Conservation (phyloP, 1,284 basidiomycete genomes). For the Anthracocystis setariae region DNA sequence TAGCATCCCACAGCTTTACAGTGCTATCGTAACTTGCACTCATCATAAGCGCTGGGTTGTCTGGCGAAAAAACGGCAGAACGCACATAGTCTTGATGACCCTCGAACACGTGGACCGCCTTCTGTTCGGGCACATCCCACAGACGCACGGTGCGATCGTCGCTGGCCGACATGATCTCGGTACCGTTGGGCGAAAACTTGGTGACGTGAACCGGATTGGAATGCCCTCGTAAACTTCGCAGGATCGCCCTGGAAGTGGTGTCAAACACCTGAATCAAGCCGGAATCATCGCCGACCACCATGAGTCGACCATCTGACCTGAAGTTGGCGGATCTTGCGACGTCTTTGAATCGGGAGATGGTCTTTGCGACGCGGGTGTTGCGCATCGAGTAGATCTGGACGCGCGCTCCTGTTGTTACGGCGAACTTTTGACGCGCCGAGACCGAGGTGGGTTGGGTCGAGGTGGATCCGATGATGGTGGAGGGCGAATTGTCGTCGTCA, state of each 20-base stretch:
- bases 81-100: constrained; percentile 95
- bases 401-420: constrained; percentile 90
- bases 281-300: constrained; percentile 93
- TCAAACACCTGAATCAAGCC: constrained; percentile 96
- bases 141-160: constrained; percentile 94
- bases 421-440: constrained; percentile 74
- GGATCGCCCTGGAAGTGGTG: constrained; percentile 89
- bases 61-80: constrained; percentile 83
- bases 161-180: constrained; percentile 90
- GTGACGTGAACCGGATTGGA: constrained; percentile 91
- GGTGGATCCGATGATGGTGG: constrained; percentile 27
- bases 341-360: constrained; percentile 95
- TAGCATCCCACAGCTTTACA: constrained; percentile 85
- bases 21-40: constrained; percentile 96
- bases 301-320: constrained; percentile 88
- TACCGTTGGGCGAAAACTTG: constrained; percentile 84
- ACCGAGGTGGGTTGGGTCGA: constrained; percentile 33
- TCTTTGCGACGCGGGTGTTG: constrained; percentile 94
- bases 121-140: constrained; percentile 94
- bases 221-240: constrained; percentile 89
- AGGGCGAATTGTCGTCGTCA: constrained; percentile 9
- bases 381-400: constrained; percentile 95
- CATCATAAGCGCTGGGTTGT: constrained; percentile 84
- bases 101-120: constrained; percentile 79
- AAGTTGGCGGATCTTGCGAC: constrained; percentile 77